Evolutionary conservation across 768 basidiomycete genomes (phyloP).

Genomic region (Galerina sulciceps): DNA sequence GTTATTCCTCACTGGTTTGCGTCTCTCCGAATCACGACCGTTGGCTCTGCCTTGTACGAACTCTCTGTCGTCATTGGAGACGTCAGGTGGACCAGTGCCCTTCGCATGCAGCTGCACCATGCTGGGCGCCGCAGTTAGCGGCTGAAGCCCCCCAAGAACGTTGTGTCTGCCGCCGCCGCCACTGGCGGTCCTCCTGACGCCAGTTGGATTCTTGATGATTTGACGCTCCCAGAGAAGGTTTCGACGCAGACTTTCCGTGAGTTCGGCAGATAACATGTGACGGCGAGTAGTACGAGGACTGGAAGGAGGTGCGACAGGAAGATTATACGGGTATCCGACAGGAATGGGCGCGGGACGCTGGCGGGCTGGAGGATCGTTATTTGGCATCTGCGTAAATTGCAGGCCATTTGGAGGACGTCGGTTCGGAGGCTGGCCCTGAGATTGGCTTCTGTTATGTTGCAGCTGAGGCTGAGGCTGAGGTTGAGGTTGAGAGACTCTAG

Average conservation of each 20-base stretch:
- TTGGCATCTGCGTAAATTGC: slow-evolving; percentile 1
- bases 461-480: slow-evolving; percentile 13
- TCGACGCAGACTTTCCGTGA: slow-evolving; percentile 82
- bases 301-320: slow-evolving; percentile 70
- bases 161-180: slow-evolving; percentile 27
- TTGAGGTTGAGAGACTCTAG: slow-evolving; percentile 16
- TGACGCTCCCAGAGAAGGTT: slow-evolving; percentile 85
- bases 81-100: slow-evolving; percentile 20
- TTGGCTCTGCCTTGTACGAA: neutral
- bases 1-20: slow-evolving; percentile 58
- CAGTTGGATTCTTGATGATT: slow-evolving; percentile 56
- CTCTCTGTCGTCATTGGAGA: neutral
- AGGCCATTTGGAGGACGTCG: neutral
- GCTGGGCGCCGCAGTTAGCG: slow-evolving; percentile 38
- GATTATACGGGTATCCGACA: slow-evolving; percentile 70
- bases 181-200: slow-evolving; percentile 33
- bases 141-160: slow-evolving; percentile 30
- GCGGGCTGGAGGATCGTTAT: neutral
- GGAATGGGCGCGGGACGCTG: slow-evolving; percentile 48
- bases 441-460: slow-evolving; percentile 2
- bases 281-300: slow-evolving; percentile 87
- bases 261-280: slow-evolving; percentile 82
- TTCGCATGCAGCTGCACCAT: slow-evolving; percentile 47
- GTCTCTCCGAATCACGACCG: slow-evolving; percentile 33
- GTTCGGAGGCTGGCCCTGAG: slow-evolving; percentile 1